Evolutionary conservation across 1,284 basidiomycete genomes (phyloP).

Genomic region (Hortiboletus rubellus): DNA sequence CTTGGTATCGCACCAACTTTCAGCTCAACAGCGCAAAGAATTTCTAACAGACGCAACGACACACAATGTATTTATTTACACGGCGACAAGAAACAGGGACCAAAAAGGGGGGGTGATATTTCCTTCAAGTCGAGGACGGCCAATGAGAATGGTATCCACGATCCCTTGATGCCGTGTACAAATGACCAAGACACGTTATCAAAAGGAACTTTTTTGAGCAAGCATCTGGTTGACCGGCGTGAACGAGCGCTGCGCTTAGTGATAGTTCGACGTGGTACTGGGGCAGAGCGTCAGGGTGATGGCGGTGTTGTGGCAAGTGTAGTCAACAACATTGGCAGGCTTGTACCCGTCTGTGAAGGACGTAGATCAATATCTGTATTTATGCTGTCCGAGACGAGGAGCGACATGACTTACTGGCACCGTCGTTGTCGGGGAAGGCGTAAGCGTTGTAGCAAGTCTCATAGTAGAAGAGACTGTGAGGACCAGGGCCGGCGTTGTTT

Average conservation of each 20-base stretch:
- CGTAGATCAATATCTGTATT: background rate
- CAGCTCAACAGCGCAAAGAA: too few relatives aligned
- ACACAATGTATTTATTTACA: too few relatives aligned
- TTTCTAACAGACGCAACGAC: too few relatives aligned
- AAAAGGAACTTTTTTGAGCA: background rate
- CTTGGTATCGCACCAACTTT: too few relatives aligned
- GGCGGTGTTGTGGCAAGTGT: slow-evolving; percentile 32
- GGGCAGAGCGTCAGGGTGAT: slow-evolving; percentile 38
- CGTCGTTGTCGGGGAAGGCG: slow-evolving; percentile 37
- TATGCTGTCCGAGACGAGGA: background rate
- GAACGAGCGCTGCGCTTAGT: background rate
- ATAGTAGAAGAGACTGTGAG: slow-evolving; percentile 34
- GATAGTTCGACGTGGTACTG: slow-evolving; percentile 26
- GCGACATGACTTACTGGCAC: slow-evolving; percentile 18
- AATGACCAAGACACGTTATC: background rate
- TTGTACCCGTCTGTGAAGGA: slow-evolving; percentile 15
- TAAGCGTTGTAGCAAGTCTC: slow-evolving; percentile 31
- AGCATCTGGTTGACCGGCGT: background rate
- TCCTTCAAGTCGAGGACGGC: too few relatives aligned
- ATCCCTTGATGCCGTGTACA: too few relatives aligned
- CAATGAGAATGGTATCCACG: too few relatives aligned
- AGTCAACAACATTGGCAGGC: slow-evolving; percentile 31
- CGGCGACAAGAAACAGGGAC: too few relatives aligned
- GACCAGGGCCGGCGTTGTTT: slow-evolving; percentile 32
- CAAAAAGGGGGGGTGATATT: too few relatives aligned